Conservation (phyloP, 108 stramenopile genomes). For the Chaetoceros tenuissimus region DNA sequence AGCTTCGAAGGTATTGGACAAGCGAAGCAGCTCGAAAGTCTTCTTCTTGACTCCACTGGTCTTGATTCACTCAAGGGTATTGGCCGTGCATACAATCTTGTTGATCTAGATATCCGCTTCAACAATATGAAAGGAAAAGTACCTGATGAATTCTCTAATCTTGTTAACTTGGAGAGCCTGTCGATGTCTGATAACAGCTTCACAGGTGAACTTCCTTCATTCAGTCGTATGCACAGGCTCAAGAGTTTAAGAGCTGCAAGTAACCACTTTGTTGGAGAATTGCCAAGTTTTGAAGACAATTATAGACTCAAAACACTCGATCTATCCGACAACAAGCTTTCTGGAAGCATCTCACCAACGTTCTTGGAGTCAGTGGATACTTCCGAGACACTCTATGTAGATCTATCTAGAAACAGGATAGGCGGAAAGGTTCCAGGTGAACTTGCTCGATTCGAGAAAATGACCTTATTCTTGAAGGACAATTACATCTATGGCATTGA, state of each 20-base stretch:
- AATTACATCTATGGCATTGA: slow-evolving; percentile 48
- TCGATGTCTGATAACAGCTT: slow-evolving; percentile 40
- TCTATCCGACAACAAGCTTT: slow-evolving; percentile 3
- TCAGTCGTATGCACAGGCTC: neutral
- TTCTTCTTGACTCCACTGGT: slow-evolving; percentile 71
- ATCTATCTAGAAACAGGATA: slow-evolving; percentile 43
- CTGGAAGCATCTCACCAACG: neutral
- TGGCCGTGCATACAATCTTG: slow-evolving; percentile 37
- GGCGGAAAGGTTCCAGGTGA: slow-evolving; percentile 29
- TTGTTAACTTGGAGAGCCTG: slow-evolving; percentile 39
- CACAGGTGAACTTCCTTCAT: slow-evolving; percentile 14
- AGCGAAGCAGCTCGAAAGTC: slow-evolving; percentile 48
- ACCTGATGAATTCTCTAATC: slow-evolving; percentile 36
- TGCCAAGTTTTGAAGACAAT: slow-evolving; percentile 35
- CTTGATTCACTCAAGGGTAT: slow-evolving; percentile 56
- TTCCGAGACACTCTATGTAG: slow-evolving; percentile 17
- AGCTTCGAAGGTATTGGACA: slow-evolving; percentile 69
- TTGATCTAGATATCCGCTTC: slow-evolving; percentile 71
- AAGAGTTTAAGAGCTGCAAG: slow-evolving; percentile 2
- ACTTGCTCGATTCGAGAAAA: slow-evolving; percentile 46
- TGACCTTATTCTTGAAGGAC: slow-evolving; percentile 55
- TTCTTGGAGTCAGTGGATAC: slow-evolving; percentile 13
- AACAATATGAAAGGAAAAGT: slow-evolving; percentile 54
- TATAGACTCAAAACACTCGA: slow-evolving; percentile 14
- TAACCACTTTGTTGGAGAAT: slow-evolving; percentile 25